Evolutionary conservation across 371 early-diverging fungal species (phyloP).

Genomic region (Mortierella sp.): DNA sequence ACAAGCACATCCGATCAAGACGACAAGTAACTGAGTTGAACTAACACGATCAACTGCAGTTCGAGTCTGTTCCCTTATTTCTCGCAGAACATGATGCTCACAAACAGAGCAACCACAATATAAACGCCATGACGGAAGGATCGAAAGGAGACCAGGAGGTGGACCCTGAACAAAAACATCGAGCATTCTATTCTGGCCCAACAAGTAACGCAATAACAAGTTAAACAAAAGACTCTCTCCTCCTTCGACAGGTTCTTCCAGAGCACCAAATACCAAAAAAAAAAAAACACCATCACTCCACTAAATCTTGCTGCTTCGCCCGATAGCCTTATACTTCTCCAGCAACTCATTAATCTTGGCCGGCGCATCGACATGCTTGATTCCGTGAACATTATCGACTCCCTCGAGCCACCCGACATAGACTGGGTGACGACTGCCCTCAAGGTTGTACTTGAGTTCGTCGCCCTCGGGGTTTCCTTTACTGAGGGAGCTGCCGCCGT

Average conservation of each 20-base stretch:
- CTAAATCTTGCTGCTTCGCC: constrained; percentile 15
- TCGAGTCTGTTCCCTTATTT: background rate
- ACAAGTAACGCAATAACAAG: no score
- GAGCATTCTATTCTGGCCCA: background rate
- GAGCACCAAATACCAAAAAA: background rate
- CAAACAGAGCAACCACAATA: background rate
- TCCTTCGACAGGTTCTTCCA: background rate
- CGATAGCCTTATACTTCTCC: constrained; percentile 51
- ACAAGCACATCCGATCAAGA: no score
- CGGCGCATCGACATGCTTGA: constrained; percentile 56
- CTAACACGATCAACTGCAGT: background rate
- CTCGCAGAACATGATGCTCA: background rate
- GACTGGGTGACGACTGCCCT: constrained; percentile 43
- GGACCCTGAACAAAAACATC: background rate
- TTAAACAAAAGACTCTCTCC: no score
- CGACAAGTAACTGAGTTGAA: no score
- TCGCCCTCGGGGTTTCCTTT: constrained; percentile 52
- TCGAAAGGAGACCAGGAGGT: background rate
- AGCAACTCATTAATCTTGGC: constrained; percentile 38
- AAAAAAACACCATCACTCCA: no score
- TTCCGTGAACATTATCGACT: constrained; percentile 40
- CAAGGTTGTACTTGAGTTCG: constrained; percentile 45
- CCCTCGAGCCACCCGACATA: constrained; percentile 56
- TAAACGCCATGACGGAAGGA: background rate
- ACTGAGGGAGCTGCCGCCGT: constrained; percentile 56